A percentile compares a stretch with the other conserved stretches of the same genome.
Evolutionary conservation across 1,139 yeast genomes (phyloP).

Genomic region (Debaryomyces fabryi): DNA sequence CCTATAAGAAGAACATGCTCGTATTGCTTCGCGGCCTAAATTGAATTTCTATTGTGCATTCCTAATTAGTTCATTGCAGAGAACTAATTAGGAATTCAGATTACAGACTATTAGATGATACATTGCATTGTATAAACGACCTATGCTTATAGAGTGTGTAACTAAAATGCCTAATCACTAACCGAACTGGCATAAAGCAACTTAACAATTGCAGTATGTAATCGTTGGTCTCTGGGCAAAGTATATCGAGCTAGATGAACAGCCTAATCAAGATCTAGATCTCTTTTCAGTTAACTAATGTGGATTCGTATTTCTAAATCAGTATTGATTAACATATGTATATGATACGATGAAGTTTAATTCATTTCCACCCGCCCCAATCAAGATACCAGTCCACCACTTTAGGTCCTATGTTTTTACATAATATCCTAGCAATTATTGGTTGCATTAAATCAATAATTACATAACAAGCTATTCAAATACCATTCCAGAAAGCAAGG

Average conservation of each 20-base stretch:
- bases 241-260: neutral
- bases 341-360: neutral
- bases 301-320: neutral
- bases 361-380: neutral
- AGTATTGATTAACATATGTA: neutral
- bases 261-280: neutral
- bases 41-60: neutral
- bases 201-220: neutral
- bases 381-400: neutral
- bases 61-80: neutral
- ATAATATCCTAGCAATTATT: neutral
- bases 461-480: neutral
- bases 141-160: neutral
- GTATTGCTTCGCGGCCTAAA: neutral
- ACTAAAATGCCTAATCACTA: neutral
- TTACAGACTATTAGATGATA: neutral
- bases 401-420: neutral
- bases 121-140: neutral
- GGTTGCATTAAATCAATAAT: neutral
- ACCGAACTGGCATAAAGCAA: neutral
- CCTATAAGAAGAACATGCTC: neutral
- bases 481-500: neutral
- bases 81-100: conserved; percentile 1
- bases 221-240: neutral
- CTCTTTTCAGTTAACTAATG: neutral